Base-by-base conservation (phyloP, 768 basidiomycete species). In the Suillus tomentosus region DNA sequence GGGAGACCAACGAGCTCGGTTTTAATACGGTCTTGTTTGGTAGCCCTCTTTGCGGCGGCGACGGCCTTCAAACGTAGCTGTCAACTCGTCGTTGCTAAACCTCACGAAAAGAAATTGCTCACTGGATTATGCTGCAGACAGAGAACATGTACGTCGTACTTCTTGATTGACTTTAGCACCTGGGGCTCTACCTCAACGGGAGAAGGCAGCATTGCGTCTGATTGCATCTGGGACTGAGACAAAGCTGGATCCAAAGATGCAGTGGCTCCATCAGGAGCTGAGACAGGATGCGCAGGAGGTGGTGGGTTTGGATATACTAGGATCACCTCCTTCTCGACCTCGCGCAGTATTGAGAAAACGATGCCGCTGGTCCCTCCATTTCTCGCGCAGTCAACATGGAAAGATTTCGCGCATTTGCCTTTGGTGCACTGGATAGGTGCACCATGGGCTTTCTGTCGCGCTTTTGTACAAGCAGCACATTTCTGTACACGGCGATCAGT, bases 101-200 rank as follows among this genome's bases (percentile, higher is more conserved):
- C 40, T 37, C 51, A 24, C 15, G 9, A 51, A 17, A 47, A 50
- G 19, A 42, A 47, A 60, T 60, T 48, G 81, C 93, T 66, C 73
- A 96, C 95, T 10, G 95, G 95, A 70, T 97, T 98, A 72, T 98
- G 96, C 69, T 91, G 89, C 2, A 88, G 78, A 72, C 96, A 99
- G 4, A 96, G 75, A 14, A 94, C 80, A 68, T 92, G 87, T 5
- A 93, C 84, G 68, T 88, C 87, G 9, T 82, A 73, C 76, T 94
- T 94, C 79, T 80, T 88, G 72, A 95, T 86, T 36, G 84, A 78
- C 76, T 89, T 92, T 66, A 92, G 75, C 17, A 88, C 77, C 7
- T 63, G 67, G 9, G 73, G 71, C 39, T 69, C 73, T 22, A 40
- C 48, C 15, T 63, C 66, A 19, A 36, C 57, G 3, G 56, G 54